Base-by-base conservation (phyloP, 345 rosid genomes). In the Luvunga scandens region DNA sequence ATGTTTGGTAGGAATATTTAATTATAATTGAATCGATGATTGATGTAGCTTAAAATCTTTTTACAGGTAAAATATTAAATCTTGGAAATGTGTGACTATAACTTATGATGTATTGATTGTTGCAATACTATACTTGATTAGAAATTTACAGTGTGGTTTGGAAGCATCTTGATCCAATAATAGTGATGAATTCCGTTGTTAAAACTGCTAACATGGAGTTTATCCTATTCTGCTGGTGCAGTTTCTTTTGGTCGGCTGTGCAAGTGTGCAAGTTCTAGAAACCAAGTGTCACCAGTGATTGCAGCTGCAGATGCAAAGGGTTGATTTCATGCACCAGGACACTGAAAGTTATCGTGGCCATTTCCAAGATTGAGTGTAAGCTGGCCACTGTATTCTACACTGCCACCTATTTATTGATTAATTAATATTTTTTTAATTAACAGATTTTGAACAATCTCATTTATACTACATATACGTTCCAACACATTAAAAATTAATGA, bases 231-330 rank as follows among this genome's bases (percentile, higher is more conserved):
- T n/a, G n/a, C n/a, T n/a, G n/a, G n/a, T n/a, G n/a, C n/a, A n/a
- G n/a, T n/a, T n/a, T n/a, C n/a, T n/a, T n/a, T n/a, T n/a, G n/a
- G n/a, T n/a, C n/a, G n/a, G n/a, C n/a, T n/a, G n/a, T n/a, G n/a
- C n/a, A n/a, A 27, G 92, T 95, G 38, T 81, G 89, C 62, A 93
- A 88, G 79, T 87, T 82, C 83, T 95, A 97, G 98, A 85, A 60
- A 65, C 88, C 98, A 77, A 83, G 80, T 78, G 94, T 91, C 50
- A 90, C 98, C 31, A 98, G 91, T 93, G 61, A 91, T 95, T 83
- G 97, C 95, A 70, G 86, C 95, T 34, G 88, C 92, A 59, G 87
- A 89, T 77, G 84, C 74, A 25, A 73, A 84, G 19, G 95, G 97
- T 77, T 97, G 4, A 33, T 33, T 4, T 33, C 97, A 34, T 93